These are phyloP conservation scores for Teratosphaeriaceae sp. DNA, from an alignment of 2,329 filamentous ascomycete genomes.

Conservation along the genomic window DNA sequence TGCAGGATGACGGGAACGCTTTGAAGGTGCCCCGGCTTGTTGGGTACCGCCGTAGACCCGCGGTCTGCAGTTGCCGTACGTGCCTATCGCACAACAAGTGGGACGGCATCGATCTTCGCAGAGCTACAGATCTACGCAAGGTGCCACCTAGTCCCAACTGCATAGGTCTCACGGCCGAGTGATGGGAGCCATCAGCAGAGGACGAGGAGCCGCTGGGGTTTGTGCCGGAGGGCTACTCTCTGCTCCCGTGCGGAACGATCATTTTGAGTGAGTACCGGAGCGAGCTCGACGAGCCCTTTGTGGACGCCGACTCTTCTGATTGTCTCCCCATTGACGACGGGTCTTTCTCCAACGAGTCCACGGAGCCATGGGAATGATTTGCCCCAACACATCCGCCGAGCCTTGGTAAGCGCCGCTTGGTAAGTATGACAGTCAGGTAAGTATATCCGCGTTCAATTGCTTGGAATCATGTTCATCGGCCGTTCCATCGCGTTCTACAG, in stretches of 20 bases:
- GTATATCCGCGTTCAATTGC: too few relatives aligned
- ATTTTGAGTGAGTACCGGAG: too few relatives aligned
- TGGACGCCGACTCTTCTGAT: too few relatives aligned
- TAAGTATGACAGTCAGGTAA: too few relatives aligned
- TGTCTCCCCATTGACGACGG: too few relatives aligned
- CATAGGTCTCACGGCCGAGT: not conserved
- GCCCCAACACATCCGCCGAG: too few relatives aligned
- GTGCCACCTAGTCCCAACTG: not conserved
- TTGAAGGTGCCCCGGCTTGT: not conserved
- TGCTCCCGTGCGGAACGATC: not conserved
- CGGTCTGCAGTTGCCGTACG: not conserved
- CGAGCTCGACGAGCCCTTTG: too few relatives aligned
- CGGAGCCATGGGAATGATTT: too few relatives aligned
- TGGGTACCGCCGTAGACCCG: not conserved
- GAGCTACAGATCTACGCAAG: not conserved
- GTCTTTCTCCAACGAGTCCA: too few relatives aligned
- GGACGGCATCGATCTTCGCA: not conserved
- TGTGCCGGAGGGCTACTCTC: not conserved
- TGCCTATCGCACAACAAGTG: not conserved
- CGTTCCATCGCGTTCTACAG: too few relatives aligned
- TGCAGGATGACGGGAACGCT: not conserved
- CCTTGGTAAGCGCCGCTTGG: too few relatives aligned
- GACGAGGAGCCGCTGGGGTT: not conserved
- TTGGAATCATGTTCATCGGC: too few relatives aligned
- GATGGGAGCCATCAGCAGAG: not conserved